Evolutionary conservation across 495 filamentous ascomycete species (phyloP).

Genomic region (Pyrenula massariospora): DNA sequence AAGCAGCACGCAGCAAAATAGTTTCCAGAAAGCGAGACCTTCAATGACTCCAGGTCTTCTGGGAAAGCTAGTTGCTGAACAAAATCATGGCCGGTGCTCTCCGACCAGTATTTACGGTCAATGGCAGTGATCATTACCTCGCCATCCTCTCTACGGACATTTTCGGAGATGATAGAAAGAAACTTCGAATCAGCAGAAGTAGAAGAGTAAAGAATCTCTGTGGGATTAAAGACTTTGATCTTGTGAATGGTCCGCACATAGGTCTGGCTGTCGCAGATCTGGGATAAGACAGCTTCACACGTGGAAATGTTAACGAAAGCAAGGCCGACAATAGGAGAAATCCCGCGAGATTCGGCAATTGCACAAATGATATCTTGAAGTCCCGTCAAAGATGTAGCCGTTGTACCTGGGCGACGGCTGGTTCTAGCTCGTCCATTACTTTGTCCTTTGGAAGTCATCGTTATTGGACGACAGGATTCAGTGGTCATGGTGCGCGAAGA

Average conservation of each 20-base stretch:
- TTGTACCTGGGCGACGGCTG: slow-evolving; percentile 31
- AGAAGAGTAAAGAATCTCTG: slow-evolving; percentile 59
- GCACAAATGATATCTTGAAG: slow-evolving; percentile 76
- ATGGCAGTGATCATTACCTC: slow-evolving; percentile 42
- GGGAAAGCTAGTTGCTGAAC: slow-evolving; percentile 67
- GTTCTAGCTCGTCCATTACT: slow-evolving; percentile 33
- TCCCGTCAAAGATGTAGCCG: slow-evolving; percentile 59
- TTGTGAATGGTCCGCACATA: slow-evolving; percentile 79
- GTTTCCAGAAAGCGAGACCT: slow-evolving; percentile 64
- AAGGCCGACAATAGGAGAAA: slow-evolving; percentile 78
- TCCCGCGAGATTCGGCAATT: slow-evolving; percentile 76
- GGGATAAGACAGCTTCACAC: slow-evolving; percentile 71
- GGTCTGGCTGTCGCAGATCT: slow-evolving; percentile 83
- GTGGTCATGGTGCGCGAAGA: not conserved
- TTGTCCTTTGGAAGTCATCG: slow-evolving; percentile 5
- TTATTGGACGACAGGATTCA: not conserved
- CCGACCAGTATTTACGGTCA: slow-evolving; percentile 87
- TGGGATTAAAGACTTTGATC: slow-evolving; percentile 65
- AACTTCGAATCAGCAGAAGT: slow-evolving; percentile 68
- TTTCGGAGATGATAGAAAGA: slow-evolving; percentile 60
- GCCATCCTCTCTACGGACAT: slow-evolving; percentile 25
- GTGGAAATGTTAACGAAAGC: slow-evolving; percentile 81
- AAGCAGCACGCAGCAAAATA: slow-evolving; percentile 88
- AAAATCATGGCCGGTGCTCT: slow-evolving; percentile 64
- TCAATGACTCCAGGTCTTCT: slow-evolving; percentile 68